phyloP scores from a whole-genome alignment of 106 monocot genomes.

The Dioscorea dumetorum region DNA sequence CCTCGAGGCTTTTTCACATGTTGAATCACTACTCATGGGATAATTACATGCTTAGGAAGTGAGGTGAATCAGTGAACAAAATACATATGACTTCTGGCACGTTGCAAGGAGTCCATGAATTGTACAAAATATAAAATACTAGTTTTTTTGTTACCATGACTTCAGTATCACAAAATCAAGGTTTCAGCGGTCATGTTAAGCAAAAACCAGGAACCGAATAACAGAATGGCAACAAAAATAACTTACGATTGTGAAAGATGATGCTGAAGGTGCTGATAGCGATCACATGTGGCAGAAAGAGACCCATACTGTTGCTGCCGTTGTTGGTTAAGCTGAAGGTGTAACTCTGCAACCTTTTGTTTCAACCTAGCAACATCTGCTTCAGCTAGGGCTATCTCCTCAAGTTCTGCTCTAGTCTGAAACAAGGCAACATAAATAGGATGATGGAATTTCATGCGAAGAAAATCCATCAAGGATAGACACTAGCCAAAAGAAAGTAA shows the following conservation, averaged over 20 bases:
- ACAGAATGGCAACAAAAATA: background rate
- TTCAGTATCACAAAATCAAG: too few species aligned
- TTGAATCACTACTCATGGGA: too few species aligned
- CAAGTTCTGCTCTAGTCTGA: constrained; percentile 96
- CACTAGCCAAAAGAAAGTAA: background rate
- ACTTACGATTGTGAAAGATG: constrained; percentile 53
- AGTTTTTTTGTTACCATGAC: too few species aligned
- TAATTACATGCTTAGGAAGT: too few species aligned
- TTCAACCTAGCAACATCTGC: constrained; percentile 97
- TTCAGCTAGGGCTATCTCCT: constrained; percentile 99
- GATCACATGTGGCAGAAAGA: constrained; percentile 45
- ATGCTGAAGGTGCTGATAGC: constrained; percentile 57
- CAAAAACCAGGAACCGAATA: too few species aligned
- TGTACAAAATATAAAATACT: too few species aligned
- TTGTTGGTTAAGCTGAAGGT: constrained; percentile 94
- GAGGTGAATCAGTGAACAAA: too few species aligned
- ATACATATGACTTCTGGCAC: too few species aligned
- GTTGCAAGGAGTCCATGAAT: too few species aligned
- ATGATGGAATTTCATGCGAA: background rate
- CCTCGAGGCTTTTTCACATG: too few species aligned
- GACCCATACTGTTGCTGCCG: constrained; percentile 72
- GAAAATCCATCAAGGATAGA: too few species aligned
- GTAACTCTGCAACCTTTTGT: constrained; percentile 97
- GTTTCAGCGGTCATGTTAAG: too few species aligned
- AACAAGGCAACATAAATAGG: constrained; percentile 6